phyloP scores from a whole-genome alignment of 768 basidiomycete species.

The Phanerodontia chrysosporium region DNA sequence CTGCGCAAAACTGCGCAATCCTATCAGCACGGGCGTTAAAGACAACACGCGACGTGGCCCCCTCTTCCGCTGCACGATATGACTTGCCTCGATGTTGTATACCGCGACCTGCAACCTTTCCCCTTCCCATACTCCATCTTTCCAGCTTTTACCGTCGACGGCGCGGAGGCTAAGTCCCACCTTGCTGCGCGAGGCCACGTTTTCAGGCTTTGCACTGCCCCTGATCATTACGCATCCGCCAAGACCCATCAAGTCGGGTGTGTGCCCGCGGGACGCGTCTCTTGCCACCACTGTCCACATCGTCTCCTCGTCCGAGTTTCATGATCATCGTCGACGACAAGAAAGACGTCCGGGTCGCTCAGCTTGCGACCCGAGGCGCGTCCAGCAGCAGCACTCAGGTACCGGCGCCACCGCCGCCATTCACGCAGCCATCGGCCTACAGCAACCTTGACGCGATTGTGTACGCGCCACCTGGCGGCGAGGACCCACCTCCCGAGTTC shows the following conservation, averaged over 20 bases:
- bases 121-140: too few species aligned
- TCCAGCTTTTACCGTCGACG: too few species aligned
- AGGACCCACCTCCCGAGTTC: constrained; percentile 59
- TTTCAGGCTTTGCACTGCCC: not conserved
- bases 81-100: not conserved
- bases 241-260: not conserved
- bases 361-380: not conserved
- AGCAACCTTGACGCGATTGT: constrained; percentile 1
- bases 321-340: constrained; percentile 9
- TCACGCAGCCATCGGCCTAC: not conserved
- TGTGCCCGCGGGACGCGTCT: not conserved
- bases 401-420: not conserved
- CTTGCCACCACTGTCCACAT: not conserved
- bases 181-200: not conserved
- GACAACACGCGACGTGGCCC: not conserved
- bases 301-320: not conserved
- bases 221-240: not conserved
- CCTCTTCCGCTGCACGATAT: not conserved
- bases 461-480: constrained; percentile 22
- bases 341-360: not conserved
- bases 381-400: not conserved
- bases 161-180: not conserved
- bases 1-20: constrained; percentile 1
- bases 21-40: not conserved
- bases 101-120: not conserved